These are phyloP conservation scores for Aureobasidium sp. DNA, from an alignment of 2,329 filamentous ascomycete species.

Conservation along the genomic window DNA sequence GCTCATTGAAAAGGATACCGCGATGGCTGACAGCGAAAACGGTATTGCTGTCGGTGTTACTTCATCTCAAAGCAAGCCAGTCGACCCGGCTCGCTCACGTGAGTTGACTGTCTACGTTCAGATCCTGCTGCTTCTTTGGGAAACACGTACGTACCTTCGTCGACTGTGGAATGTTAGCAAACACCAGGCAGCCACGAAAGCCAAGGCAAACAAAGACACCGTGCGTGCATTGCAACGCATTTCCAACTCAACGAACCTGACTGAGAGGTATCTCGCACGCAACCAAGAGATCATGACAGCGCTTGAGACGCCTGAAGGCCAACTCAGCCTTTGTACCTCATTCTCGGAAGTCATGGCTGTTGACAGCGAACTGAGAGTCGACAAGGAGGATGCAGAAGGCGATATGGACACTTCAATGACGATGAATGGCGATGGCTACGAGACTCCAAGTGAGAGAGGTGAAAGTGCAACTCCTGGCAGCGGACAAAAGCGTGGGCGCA, in stretches of 20 bases:
- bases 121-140: constrained; percentile 76
- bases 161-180: constrained; percentile 68
- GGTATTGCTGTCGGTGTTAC: not conserved
- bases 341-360: constrained; percentile 39
- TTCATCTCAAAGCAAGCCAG: not conserved
- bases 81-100: constrained; percentile 46
- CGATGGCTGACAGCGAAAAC: constrained; percentile 7
- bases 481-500: constrained; percentile 12
- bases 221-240: constrained; percentile 43
- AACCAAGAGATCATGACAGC: constrained; percentile 58
- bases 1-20: constrained; percentile 41
- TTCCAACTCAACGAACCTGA: constrained; percentile 64
- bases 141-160: constrained; percentile 71
- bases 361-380: constrained; percentile 34
- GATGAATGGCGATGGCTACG: constrained; percentile 28
- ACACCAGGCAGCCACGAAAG: constrained; percentile 47
- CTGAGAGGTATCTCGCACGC: constrained; percentile 75
- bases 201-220: constrained; percentile 43
- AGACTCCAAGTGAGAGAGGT: constrained; percentile 31
- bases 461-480: not conserved
- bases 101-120: constrained; percentile 69
- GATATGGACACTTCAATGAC: constrained; percentile 18
- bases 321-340: constrained; percentile 65
- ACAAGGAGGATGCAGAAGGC: constrained; percentile 29
- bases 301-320: constrained; percentile 57